phyloP scores from a whole-genome alignment of 768 basidiomycete species.

The Mycena rosella region DNA sequence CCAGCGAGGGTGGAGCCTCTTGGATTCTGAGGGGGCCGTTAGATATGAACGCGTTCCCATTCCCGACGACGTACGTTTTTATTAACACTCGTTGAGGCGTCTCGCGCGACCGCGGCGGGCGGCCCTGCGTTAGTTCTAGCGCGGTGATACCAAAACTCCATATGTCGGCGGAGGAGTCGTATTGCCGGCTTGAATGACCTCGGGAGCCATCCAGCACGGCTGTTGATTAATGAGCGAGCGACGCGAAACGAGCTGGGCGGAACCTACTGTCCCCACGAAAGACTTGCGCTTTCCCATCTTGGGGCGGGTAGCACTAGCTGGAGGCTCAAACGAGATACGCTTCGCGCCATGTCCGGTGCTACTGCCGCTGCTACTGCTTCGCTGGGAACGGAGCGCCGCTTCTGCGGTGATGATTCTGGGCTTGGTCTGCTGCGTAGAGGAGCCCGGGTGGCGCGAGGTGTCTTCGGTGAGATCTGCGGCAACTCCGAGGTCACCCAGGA shows the following conservation, averaged over 20 bases:
- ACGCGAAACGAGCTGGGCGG: conserved; percentile 8
- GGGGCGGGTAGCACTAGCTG: conserved; percentile 50
- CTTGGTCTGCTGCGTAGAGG: conserved; percentile 45
- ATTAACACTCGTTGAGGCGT: conserved; percentile 80
- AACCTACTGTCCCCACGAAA: conserved; percentile 89
- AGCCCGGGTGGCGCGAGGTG: conserved; percentile 47
- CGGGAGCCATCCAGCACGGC: conserved; percentile 99
- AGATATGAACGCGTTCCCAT: conserved; percentile 6
- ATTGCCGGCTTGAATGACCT: conserved; percentile 88
- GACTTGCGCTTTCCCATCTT: conserved; percentile 84
- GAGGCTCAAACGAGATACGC: conserved; percentile 52
- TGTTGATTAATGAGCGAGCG: conserved; percentile 37
- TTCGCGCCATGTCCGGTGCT: conserved; percentile 37
- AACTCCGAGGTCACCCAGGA: conserved; percentile 93
- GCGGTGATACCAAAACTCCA: conserved; percentile 99
- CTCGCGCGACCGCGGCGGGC: conserved; percentile 86
- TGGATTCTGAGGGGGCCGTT: conserved; percentile 66
- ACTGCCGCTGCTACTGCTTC: conserved; percentile 35
- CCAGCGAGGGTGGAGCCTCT: conserved; percentile 82
- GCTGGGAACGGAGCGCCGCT: conserved; percentile 46
- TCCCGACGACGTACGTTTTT: conserved; percentile 67
- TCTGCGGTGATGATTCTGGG: conserved; percentile 46
- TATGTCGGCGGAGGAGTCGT: conserved; percentile 91
- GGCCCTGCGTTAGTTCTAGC: conserved; percentile 88
- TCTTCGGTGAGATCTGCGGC: conserved; percentile 87